Conservation (phyloP, 2,329 filamentous ascomycete species). For the Fusarium clavum region DNA sequence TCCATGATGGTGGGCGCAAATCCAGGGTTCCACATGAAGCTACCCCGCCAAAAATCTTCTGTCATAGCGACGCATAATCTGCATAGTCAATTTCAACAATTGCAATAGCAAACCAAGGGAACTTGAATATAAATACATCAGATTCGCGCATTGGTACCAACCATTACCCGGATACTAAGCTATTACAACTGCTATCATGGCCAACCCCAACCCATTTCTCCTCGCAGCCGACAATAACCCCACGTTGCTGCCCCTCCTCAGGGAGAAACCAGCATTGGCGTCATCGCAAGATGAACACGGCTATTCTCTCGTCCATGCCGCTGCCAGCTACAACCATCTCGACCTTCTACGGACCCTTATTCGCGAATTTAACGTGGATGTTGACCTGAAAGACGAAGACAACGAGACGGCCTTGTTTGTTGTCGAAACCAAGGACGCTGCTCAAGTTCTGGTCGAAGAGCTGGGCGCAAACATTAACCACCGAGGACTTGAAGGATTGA, state of each 20-base stretch:
- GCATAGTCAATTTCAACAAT: neutral
- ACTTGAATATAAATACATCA: neutral
- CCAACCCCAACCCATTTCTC: constrained; percentile 70
- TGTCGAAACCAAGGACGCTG: constrained; percentile 83
- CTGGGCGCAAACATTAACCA: constrained; percentile 75
- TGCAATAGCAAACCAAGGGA: neutral
- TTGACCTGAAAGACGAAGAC: constrained; percentile 89
- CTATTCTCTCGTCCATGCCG: constrained; percentile 94
- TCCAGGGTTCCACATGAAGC: constrained; percentile 14
- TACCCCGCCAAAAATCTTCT: constrained; percentile 39
- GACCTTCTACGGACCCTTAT: constrained; percentile 82
- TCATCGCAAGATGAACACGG: constrained; percentile 87
- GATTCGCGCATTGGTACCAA: neutral
- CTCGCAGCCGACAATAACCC: constrained; percentile 85
- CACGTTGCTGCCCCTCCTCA: constrained; percentile 79
- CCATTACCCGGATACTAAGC: neutral
- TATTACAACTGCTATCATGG: constrained; percentile 12
- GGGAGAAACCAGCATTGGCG: constrained; percentile 79
- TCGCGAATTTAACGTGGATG: constrained; percentile 78
- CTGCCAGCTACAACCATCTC: constrained; percentile 90
- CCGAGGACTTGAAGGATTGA: constrained; percentile 79
- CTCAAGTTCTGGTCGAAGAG: constrained; percentile 84
- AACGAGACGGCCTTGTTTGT: constrained; percentile 95
- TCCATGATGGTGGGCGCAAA: constrained; percentile 1
- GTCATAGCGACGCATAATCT: neutral